Base-by-base conservation (phyloP, 495 filamentous ascomycete genomes). In the Extremus antarcticus region DNA sequence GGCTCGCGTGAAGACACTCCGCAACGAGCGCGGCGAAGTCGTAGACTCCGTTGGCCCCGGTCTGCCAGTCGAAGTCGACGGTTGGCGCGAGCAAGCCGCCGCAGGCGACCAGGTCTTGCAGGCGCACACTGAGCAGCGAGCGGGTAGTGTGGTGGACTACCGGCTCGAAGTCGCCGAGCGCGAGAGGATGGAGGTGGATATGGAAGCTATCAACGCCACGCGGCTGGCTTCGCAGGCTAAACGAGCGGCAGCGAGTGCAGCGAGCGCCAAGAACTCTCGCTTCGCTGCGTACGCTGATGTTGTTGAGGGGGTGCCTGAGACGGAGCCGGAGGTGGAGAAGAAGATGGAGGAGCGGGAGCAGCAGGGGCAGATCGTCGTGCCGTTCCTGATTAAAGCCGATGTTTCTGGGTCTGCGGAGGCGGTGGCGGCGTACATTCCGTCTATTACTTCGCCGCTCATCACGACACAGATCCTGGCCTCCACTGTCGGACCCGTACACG, bases 401-500 rank as follows among this genome's bases (percentile, higher is more conserved):
- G 92, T 97, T 16, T 81, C 81, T 53, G 92, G 92, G 10, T 95
- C 90, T 0, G 90, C 89, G 7, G 92, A 99, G 68, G 92, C 92
- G 3, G 85, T 96, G 8, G 67, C 83, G 50, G 83, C 86, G 50
- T 78, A 83, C 15, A 73, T 97, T 56, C 71, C 78, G 20, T 76
- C 80, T 52, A 70, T 95, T 50, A 89, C 91, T 25, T 95, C 85
- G 72, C 79, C 87, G 59, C 87, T 94, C 64, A 82, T 97, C 17
- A 78, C 72, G 16, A 78, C 89, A 15, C 80, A 84, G 43, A 78
- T 99, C 46, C 76, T 97, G 17, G 81, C 85, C 22, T 83, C 82
- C 1, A 78, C 76, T 11, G 85, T 95, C 19, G 94, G 94, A 0
- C 78, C 84, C 20, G 76, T 96, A 35, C 77, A 74, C 50, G 87